Evolutionary conservation across 441 rosid genomes (phyloP).

Genomic region (Syzygium malaccense): DNA sequence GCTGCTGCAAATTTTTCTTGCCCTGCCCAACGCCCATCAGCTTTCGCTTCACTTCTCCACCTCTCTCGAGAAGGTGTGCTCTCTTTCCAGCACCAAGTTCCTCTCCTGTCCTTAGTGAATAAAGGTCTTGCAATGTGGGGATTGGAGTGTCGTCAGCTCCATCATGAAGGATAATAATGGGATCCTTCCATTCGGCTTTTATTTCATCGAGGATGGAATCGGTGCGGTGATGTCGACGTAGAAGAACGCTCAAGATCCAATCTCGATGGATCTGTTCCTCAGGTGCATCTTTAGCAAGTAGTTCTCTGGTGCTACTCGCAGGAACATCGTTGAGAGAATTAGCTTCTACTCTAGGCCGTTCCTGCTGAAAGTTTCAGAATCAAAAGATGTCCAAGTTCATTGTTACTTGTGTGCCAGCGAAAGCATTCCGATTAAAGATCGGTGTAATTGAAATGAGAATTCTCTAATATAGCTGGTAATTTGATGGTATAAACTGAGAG

Average conservation of each 20-base stretch:
- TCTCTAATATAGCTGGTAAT: background rate
- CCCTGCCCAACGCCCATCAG: slow-evolving; percentile 9
- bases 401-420: background rate
- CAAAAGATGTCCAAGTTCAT: background rate
- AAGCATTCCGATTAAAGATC: background rate
- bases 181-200: slow-evolving; percentile 22
- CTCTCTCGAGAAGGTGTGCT: background rate
- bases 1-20: slow-evolving; percentile 16
- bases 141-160: slow-evolving; percentile 17
- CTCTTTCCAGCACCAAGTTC: background rate
- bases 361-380: slow-evolving; percentile 19
- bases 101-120: background rate
- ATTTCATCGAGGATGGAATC: slow-evolving; percentile 12
- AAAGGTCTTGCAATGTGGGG: slow-evolving; percentile 6
- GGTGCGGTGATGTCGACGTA: slow-evolving; percentile 11
- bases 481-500: background rate
- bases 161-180: slow-evolving; percentile 40
- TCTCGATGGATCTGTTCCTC: slow-evolving; percentile 6
- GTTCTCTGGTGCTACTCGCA: slow-evolving; percentile 5
- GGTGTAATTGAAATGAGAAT: background rate
- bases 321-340: background rate
- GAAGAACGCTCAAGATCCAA: slow-evolving; percentile 7
- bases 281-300: slow-evolving; percentile 12
- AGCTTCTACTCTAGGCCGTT: slow-evolving; percentile 6
- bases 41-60: slow-evolving; percentile 2